phyloP scores from a whole-genome alignment of 1,284 basidiomycete genomes.

The Schizophyllum commune region DNA sequence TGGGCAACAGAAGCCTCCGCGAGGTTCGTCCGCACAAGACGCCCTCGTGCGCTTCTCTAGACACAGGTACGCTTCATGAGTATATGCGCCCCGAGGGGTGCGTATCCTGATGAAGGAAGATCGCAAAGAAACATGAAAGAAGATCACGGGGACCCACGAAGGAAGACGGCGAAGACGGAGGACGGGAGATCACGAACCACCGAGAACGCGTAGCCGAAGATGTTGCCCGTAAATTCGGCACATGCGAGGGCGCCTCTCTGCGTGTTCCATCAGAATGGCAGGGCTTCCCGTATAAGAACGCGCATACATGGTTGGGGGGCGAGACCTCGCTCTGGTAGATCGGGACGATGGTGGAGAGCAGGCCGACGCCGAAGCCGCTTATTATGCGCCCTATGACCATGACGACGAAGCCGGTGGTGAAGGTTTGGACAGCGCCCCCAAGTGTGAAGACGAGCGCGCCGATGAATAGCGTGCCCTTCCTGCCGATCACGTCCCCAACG shows the following conservation, averaged over 20 bases:
- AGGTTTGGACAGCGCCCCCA: conserved; percentile 86
- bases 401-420: conserved; percentile 70
- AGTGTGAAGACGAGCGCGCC: conserved; percentile 84
- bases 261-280: neutral
- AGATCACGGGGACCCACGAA: neutral
- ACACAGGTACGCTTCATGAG: no score
- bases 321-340: conserved; percentile 97
- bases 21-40: no score
- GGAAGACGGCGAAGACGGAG: neutral
- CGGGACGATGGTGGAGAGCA: conserved; percentile 93
- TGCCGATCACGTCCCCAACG: conserved; percentile 80
- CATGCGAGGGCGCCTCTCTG: conserved; percentile 86
- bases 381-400: conserved; percentile 88
- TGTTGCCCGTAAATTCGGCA: conserved; percentile 93
- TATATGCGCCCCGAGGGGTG: neutral
- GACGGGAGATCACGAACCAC: conserved; percentile 51
- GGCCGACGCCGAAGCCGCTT: conserved; percentile 88
- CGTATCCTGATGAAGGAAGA: no score
- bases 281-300: neutral
- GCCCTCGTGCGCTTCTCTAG: no score
- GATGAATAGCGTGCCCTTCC: conserved; percentile 78
- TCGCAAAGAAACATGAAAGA: no score
- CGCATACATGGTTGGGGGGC: conserved; percentile 79
- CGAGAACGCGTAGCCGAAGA: conserved; percentile 89
- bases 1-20: no score